Percentiles rank a stretch among this genome's conserved stretches.
Conservation (phyloP, 495 filamentous ascomycete genomes). For the Aspergillus olivimuriae region DNA sequence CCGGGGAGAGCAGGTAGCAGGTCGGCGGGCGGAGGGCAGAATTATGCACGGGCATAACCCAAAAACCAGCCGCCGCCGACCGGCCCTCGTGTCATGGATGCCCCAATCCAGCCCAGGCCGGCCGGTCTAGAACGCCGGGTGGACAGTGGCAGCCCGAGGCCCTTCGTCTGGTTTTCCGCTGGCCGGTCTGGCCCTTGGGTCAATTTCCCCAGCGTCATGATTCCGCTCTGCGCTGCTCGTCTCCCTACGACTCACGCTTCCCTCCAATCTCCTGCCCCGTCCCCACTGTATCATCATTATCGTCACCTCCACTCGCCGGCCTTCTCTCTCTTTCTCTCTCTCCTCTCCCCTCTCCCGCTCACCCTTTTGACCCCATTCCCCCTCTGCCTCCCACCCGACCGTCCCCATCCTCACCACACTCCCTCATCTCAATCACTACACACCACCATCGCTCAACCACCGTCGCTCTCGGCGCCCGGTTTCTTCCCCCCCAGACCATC, state of each 20-base stretch:
- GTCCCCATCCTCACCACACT: slow-evolving; percentile 4
- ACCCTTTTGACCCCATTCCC: slow-evolving; percentile 9
- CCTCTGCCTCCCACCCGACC: slow-evolving; percentile 6
- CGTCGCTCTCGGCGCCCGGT: no score
- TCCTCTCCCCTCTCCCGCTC: slow-evolving; percentile 13
- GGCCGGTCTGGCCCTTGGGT: slow-evolving; percentile 12
- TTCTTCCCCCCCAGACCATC: no score
- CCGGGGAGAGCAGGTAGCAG: no score
- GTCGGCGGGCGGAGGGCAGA: no score
- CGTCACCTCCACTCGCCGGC: slow-evolving; percentile 1
- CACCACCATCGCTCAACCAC: slow-evolving; percentile 1
- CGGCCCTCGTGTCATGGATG: slow-evolving; percentile 21
- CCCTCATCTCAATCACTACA: slow-evolving; percentile 7
- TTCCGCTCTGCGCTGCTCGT: not conserved
- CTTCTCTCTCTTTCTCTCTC: slow-evolving; percentile 3
- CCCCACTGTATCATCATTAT: slow-evolving; percentile 16
- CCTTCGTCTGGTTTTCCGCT: slow-evolving; percentile 3
- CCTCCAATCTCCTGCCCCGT: slow-evolving; percentile 15
- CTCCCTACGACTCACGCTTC: slow-evolving; percentile 9
- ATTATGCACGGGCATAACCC: not conserved
- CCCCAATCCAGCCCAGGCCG: slow-evolving; percentile 15
- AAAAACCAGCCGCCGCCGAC: slow-evolving; percentile 3
- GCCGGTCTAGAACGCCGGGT: slow-evolving; percentile 20
- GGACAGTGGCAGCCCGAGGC: slow-evolving; percentile 18
- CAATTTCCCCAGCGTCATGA: slow-evolving; percentile 12